Conservation (phyloP, 78 protist species). For the Tieghemostelium lacteum region DNA sequence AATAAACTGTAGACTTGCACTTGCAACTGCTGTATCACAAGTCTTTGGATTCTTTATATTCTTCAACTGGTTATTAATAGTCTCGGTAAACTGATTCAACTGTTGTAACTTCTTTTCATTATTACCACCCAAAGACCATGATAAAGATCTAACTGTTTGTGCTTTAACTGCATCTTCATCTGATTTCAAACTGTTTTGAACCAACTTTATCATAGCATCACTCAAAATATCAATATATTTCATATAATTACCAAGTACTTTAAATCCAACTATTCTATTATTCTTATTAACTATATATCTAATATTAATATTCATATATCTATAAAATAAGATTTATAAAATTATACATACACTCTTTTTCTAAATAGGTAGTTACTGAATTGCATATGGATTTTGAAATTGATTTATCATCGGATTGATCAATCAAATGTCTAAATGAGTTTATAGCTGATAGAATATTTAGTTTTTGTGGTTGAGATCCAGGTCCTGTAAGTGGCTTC, state of each 20-base stretch:
- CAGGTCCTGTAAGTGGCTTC: slow-evolving; percentile 17
- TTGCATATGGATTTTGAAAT: slow-evolving; percentile 16
- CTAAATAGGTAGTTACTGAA: slow-evolving; percentile 40
- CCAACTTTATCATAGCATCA: slow-evolving; percentile 29
- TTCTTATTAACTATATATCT: slow-evolving; percentile 33
- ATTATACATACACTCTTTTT: slow-evolving; percentile 57
- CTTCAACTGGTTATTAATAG: slow-evolving; percentile 10
- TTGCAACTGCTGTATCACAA: slow-evolving; percentile 47
- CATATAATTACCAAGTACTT: slow-evolving; percentile 31
- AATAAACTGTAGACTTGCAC: neutral
- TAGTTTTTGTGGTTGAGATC: slow-evolving; percentile 29
- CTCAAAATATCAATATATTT: slow-evolving; percentile 12
- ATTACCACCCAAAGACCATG: slow-evolving; percentile 35
- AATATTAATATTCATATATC: neutral
- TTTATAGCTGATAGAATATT: neutral
- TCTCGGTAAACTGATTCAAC: slow-evolving; percentile 22
- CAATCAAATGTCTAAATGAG: neutral
- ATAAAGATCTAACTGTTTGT: slow-evolving; percentile 12
- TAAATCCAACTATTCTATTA: slow-evolving; percentile 52
- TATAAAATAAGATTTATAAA: neutral
- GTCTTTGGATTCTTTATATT: slow-evolving; percentile 55
- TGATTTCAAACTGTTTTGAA: slow-evolving; percentile 29
- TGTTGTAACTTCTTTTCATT: slow-evolving; percentile 26
- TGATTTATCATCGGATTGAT: slow-evolving; percentile 2
- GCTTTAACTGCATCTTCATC: slow-evolving; percentile 47